Evolutionary conservation across 176 grass and related monocot genomes (phyloP).

Genomic region (Ensete glaucum): DNA sequence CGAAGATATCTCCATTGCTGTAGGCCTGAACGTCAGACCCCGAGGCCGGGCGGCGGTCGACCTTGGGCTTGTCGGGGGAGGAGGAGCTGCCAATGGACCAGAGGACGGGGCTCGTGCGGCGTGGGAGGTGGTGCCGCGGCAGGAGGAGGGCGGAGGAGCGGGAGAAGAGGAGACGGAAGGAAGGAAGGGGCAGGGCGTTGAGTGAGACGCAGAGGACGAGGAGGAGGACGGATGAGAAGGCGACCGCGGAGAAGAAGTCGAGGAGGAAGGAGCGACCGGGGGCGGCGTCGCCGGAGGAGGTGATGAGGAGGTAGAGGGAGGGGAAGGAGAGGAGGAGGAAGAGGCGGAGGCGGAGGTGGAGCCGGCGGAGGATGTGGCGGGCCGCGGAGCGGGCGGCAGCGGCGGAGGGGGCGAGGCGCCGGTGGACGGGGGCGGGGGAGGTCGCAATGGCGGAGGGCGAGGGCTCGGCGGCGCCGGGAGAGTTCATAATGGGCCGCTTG

Average conservation of each 20-base stretch:
- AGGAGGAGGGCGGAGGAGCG: conserved; percentile 46
- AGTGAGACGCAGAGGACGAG: conserved; percentile 69
- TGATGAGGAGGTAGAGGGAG: conserved; percentile 52
- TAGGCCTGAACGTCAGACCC: conserved; percentile 84
- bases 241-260: conserved; percentile 87
- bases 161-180: conserved; percentile 37
- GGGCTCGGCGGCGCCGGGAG: conserved; percentile 25
- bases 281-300: conserved; percentile 41
- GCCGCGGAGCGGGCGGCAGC: conserved; percentile 17
- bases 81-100: conserved; percentile 74
- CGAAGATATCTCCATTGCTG: conserved; percentile 87
- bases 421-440: conserved; percentile 30
- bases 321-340: conserved; percentile 65
- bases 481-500: conserved; percentile 50
- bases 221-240: conserved; percentile 79
- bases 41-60: conserved; percentile 35
- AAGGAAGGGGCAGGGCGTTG: conserved; percentile 19
- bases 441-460: conserved; percentile 25
- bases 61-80: not conserved
- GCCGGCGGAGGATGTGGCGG: conserved; percentile 33
- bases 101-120: conserved; percentile 53
- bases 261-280: conserved; percentile 69
- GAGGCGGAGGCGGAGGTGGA: conserved; percentile 63
- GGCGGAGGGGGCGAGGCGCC: conserved; percentile 19
- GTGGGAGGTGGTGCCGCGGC: conserved; percentile 30